Base-by-base conservation (phyloP, 805 yeast species). In the Ogataea sp. region DNA sequence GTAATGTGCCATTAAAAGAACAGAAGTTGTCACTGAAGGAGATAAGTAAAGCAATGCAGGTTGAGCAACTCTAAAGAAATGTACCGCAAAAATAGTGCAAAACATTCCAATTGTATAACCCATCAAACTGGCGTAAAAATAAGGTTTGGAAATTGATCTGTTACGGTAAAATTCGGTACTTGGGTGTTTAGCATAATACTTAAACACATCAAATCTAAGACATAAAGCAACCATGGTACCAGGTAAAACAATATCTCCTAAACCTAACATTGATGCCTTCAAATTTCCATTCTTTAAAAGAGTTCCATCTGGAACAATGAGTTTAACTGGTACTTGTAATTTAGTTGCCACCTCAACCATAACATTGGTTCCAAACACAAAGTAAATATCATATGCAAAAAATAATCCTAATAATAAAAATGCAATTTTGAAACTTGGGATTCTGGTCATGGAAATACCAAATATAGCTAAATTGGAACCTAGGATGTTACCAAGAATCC, bases 1-100 rank as follows among this genome's bases (percentile, higher is more conserved):
- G 3, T 39, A n/a, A n/a, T 48, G 36, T 0, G 75, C 74, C 0
- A 59, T 47, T 0, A 50, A 28, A 0, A 57, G n/a, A 1, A 68
- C 62, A 0, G 69, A 57, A 1, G 62, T 8, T 0, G 65, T 26
- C 23, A 71, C 34, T 4, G 61, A 49, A 4, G 88, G 88, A 4
- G 78, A 78, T 20, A 81, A 55, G 50, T 79, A 81, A 16, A 82
- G 51, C 44, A 82, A 58, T 1, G 87, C 87, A 1, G 88, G 88
- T 55, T 80, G 88, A 1, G 78, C 85, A 10, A 50, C 53, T 1
- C 66, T 48, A 43, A 49, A 71, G 3, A 50, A 37, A 25, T 61
- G 58, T 37, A 71, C 53, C 3, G 66, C 71, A 2, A 43, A 47
- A 36, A 70, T 56, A 1, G 86, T 73, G 0, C 50, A 36, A 0